Evolutionary conservation across 306 rosid species (phyloP).

Genomic region (Carpinus viminea): DNA sequence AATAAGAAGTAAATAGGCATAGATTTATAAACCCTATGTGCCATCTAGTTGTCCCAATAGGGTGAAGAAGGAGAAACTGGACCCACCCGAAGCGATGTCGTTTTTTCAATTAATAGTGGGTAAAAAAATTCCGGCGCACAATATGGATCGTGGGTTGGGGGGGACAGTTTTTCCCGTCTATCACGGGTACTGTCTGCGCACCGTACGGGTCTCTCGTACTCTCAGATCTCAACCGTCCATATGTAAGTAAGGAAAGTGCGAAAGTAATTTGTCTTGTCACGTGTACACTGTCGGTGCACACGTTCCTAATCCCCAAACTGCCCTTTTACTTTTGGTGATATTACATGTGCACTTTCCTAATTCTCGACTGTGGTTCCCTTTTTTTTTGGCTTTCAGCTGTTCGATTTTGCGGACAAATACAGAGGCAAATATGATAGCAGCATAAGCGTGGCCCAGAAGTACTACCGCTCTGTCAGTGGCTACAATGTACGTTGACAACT

Average conservation of each 20-base stretch:
- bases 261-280: constrained; percentile 33
- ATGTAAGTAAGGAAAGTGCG: constrained; percentile 23
- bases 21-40: too few relatives aligned
- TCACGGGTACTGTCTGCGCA: constrained; percentile 15
- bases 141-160: constrained; percentile 29
- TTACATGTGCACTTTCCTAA: background rate
- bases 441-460: constrained; percentile 76
- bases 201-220: constrained; percentile 31
- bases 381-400: constrained; percentile 51
- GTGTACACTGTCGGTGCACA: constrained; percentile 61
- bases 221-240: constrained; percentile 40
- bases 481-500: constrained; percentile 59
- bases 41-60: too few relatives aligned
- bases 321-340: background rate
- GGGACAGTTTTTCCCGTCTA: constrained; percentile 18
- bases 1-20: too few relatives aligned
- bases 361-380: background rate
- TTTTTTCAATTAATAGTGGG: background rate
- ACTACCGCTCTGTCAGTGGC: constrained; percentile 86
- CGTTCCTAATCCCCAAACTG: background rate
- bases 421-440: constrained; percentile 95
- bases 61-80: too few relatives aligned
- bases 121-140: constrained; percentile 12
- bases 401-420: constrained; percentile 89
- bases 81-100: background rate